Conservation (phyloP, 768 basidiomycete genomes). For the Hypsizygus marmoreus region DNA sequence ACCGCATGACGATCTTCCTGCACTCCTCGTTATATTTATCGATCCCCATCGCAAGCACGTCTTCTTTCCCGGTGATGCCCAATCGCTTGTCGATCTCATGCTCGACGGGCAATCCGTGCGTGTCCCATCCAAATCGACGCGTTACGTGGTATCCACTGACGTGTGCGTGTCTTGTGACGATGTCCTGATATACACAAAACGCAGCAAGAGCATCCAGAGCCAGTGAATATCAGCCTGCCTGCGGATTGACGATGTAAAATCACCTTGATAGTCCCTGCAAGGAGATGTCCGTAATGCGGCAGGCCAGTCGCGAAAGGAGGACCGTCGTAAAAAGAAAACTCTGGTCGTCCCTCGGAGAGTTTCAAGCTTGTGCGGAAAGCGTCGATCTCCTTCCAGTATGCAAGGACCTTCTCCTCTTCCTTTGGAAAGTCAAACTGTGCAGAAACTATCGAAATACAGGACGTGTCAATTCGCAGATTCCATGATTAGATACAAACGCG, state of each 20-base stretch:
- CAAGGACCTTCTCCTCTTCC: constrained; percentile 88
- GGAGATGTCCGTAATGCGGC: constrained; percentile 93
- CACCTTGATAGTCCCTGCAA: constrained; percentile 95
- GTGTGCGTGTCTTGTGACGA: constrained; percentile 95
- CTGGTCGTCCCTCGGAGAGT: constrained; percentile 87
- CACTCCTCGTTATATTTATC: constrained; percentile 98
- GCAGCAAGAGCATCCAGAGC: no score
- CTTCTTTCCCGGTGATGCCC: constrained; percentile 87
- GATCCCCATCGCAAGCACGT: constrained; percentile 95
- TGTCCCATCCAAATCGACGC: constrained; percentile 98
- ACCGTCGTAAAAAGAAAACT: constrained; percentile 95
- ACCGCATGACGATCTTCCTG: constrained; percentile 95
- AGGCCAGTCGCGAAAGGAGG: constrained; percentile 97
- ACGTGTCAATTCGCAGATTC: constrained; percentile 13
- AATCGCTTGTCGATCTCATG: constrained; percentile 99
- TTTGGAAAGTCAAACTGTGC: constrained; percentile 79
- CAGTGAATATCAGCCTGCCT: no score
- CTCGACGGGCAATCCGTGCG: constrained; percentile 97
- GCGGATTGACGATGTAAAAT: no score
- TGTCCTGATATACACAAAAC: no score
- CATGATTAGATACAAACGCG: constrained; percentile 3
- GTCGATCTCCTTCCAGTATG: constrained; percentile 95
- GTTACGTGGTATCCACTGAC: constrained; percentile 91
- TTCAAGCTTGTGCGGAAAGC: constrained; percentile 95
- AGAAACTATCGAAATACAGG: constrained; percentile 51